Evolutionary conservation across 2,329 filamentous ascomycete genomes (phyloP).

Genomic region (Periconia sp.): DNA sequence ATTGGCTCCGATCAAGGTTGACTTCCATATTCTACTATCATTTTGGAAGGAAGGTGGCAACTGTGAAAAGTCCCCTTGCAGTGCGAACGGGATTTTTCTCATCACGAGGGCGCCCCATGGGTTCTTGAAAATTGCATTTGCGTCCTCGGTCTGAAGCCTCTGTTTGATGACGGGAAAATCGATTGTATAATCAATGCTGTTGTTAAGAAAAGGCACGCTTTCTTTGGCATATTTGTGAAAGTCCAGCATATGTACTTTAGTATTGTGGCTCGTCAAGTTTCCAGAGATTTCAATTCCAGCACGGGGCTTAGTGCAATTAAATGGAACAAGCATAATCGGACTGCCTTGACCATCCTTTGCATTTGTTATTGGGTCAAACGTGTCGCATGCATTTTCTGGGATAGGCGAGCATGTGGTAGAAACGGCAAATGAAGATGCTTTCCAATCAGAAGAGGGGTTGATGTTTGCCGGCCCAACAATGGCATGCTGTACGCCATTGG

Average conservation of each 20-base stretch:
- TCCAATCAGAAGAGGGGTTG: slow-evolving; percentile 12
- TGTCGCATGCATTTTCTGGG: slow-evolving; percentile 7
- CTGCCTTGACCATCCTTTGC: slow-evolving; percentile 1
- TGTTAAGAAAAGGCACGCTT: slow-evolving; percentile 4
- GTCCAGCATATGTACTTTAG: slow-evolving; percentile 8
- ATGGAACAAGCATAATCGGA: slow-evolving; percentile 10
- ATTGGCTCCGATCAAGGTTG: slow-evolving; percentile 7
- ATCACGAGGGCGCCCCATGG: slow-evolving; percentile 11
- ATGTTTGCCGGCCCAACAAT: slow-evolving; percentile 13
- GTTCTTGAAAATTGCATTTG: slow-evolving; percentile 15
- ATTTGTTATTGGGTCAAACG: slow-evolving; percentile 2
- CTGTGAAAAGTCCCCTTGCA: slow-evolving; percentile 11
- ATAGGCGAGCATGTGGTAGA: slow-evolving; percentile 20
- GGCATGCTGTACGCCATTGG: slow-evolving; percentile 10
- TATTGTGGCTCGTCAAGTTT: slow-evolving; percentile 11
- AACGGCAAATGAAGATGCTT: slow-evolving; percentile 14
- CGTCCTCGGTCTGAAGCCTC: slow-evolving; percentile 8
- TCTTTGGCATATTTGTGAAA: slow-evolving; percentile 13
- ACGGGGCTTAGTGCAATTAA: slow-evolving; percentile 14
- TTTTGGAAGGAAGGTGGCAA: slow-evolving; percentile 9
- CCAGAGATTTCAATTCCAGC: slow-evolving; percentile 15
- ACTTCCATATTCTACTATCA: slow-evolving; percentile 14
- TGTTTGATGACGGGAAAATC: neutral
- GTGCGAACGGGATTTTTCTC: slow-evolving; percentile 11
- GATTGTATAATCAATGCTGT: neutral